Evolutionary conservation across 2,329 filamentous ascomycete species (phyloP).

Genomic region (Hypomyces perniciosus): DNA sequence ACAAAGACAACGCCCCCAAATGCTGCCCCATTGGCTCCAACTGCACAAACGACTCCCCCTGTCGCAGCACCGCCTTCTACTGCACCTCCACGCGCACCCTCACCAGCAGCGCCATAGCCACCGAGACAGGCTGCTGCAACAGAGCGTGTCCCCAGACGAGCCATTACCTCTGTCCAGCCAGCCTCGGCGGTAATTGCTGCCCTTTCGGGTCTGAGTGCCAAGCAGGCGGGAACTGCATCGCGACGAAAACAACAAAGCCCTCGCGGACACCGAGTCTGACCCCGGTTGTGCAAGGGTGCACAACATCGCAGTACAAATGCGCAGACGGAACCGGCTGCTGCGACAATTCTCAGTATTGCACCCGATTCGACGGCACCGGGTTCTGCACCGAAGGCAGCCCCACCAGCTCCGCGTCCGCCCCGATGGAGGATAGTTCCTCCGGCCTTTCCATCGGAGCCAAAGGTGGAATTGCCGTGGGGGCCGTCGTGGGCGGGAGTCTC

Average conservation of each 20-base stretch:
- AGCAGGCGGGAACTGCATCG: constrained; percentile 29
- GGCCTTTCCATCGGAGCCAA: constrained; percentile 39
- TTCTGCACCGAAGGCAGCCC: constrained; percentile 35
- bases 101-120: constrained; percentile 16
- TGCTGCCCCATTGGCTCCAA: constrained; percentile 40
- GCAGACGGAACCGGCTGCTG: constrained; percentile 46
- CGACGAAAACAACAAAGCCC: constrained; percentile 20
- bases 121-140: constrained; percentile 31
- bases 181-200: constrained; percentile 46
- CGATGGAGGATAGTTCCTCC: neutral
- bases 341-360: constrained; percentile 37
- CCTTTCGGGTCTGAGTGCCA: constrained; percentile 38
- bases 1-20: constrained; percentile 23
- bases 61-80: constrained; percentile 28
- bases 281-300: constrained; percentile 37
- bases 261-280: constrained; percentile 25
- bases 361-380: constrained; percentile 28
- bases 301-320: constrained; percentile 39
- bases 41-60: constrained; percentile 34
- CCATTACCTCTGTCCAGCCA: constrained; percentile 38
- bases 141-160: constrained; percentile 36
- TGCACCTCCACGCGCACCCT: constrained; percentile 27
- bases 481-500: constrained; percentile 37
- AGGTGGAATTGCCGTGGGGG: constrained; percentile 51
- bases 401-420: constrained; percentile 16